phyloP scores from a whole-genome alignment of 2,329 filamentous ascomycete genomes.

The Sclerotinia trifoliorum region DNA sequence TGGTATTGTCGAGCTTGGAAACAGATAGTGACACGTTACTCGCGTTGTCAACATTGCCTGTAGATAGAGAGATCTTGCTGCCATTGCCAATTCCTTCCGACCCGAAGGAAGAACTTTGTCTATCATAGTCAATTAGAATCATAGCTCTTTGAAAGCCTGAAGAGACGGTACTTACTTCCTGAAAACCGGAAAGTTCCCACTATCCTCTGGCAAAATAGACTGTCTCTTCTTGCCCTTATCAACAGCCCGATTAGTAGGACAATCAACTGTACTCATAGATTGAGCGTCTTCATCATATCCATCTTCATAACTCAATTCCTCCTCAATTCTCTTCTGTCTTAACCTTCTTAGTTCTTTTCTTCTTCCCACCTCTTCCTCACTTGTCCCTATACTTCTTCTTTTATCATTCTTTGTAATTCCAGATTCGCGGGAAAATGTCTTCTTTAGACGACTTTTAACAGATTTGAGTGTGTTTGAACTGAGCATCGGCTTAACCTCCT shows the following conservation, averaged over 20 bases:
- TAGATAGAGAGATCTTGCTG: constrained; percentile 8
- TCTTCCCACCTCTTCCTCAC: constrained; percentile 53
- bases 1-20: constrained; percentile 3
- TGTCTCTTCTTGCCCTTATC: constrained; percentile 15
- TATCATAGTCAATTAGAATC: not conserved
- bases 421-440: constrained; percentile 48
- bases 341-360: constrained; percentile 56
- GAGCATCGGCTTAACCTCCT: constrained; percentile 43
- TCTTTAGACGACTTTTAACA: constrained; percentile 43
- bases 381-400: constrained; percentile 46
- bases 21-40: not conserved
- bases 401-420: constrained; percentile 42
- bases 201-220: constrained; percentile 21
- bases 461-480: constrained; percentile 45
- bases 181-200: constrained; percentile 22
- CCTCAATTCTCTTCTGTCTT: constrained; percentile 56
- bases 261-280: constrained; percentile 29
- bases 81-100: not conserved
- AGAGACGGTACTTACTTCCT: not conserved
- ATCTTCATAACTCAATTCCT: constrained; percentile 53
- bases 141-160: not conserved
- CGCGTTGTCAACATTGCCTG: not conserved
- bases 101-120: constrained; percentile 9
- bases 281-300: constrained; percentile 42
- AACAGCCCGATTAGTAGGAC: constrained; percentile 9